Evolutionary conservation across 208 protist species (phyloP).

Genomic region (Wallacemonas rigidus): DNA sequence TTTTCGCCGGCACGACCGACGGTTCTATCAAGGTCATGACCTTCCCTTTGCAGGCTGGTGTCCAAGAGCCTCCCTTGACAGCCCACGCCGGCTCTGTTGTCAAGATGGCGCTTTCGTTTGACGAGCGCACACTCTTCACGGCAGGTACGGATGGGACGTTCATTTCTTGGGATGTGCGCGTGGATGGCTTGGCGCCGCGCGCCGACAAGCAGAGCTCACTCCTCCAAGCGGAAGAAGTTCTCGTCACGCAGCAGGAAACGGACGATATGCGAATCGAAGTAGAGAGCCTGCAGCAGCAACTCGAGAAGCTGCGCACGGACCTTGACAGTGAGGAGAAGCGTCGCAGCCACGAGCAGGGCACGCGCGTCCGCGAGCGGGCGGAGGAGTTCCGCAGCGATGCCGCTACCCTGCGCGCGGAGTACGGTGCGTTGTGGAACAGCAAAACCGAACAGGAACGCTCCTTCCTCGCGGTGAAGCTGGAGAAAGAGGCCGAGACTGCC

Average conservation of each 20-base stretch:
- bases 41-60: slow-evolving; percentile 79
- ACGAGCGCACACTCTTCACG: slow-evolving; percentile 93
- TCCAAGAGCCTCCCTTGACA: slow-evolving; percentile 69
- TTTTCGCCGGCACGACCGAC: slow-evolving; percentile 91
- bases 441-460: slow-evolving; percentile 92
- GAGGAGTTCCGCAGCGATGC: slow-evolving; percentile 89
- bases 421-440: slow-evolving; percentile 75
- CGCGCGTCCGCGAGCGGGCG: slow-evolving; percentile 89
- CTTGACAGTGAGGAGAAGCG: slow-evolving; percentile 95
- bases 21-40: slow-evolving; percentile 91
- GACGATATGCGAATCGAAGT: slow-evolving; percentile 90
- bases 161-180: slow-evolving; percentile 86
- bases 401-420: slow-evolving; percentile 67
- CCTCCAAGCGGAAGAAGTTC: slow-evolving; percentile 84
- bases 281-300: slow-evolving; percentile 81
- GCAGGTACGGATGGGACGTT: slow-evolving; percentile 89
- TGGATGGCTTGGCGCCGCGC: slow-evolving; percentile 63
- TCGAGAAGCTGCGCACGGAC: slow-evolving; percentile 92
- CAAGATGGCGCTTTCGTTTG: slow-evolving; percentile 85
- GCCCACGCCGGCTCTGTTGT: slow-evolving; percentile 79
- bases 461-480: slow-evolving; percentile 87
- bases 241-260: slow-evolving; percentile 93
- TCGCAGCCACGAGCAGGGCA: slow-evolving; percentile 91
- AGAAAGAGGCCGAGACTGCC: slow-evolving; percentile 77
- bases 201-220: slow-evolving; percentile 14